Base-by-base conservation (phyloP, 257 asterid genomes). In the Plectranthus barbatus region DNA sequence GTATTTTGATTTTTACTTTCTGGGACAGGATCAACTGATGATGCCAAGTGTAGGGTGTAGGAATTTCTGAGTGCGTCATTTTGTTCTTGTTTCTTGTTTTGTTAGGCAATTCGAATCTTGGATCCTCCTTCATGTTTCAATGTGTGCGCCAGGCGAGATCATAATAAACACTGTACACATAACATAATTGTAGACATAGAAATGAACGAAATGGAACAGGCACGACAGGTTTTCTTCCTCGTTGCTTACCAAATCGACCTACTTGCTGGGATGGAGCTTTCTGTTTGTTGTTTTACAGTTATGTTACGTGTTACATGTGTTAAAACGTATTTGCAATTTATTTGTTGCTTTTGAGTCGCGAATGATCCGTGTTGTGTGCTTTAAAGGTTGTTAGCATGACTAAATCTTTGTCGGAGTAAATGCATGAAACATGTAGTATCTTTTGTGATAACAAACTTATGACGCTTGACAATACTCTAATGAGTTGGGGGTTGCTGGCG, bases 41-140 rank as follows among this genome's bases (percentile, higher is more conserved):
- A 50, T 67, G 72, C 66, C 72, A 67, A 67, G 41, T 56, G 72
- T 46, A 46, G 53, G 66, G 53, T 56, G 65, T 21, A 44, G 7
- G 17, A 40, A 41, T 23, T 66, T 29, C 29, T 31, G 42, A 34
- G 26, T 17, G 14, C 8, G 5, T 56, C 17, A 18, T 47, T 11
- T 26, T 34, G n/a, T 5, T 10, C 48, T 7, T 6, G 5, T 7
- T 3, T 23, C n/a, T 26, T 49, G 18, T 64, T 62, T 26, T 62
- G 59, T 48, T 64, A 48, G 49, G 68, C 51, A 13, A 34, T 34
- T 9, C 15, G 14, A 57, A 57, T 49, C 33, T 49, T 20, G 57
- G 57, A 21, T 51, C 12, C 4, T 59, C 24, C 40, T 13, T 20
- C 39, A 23, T 41, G 40, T 4, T 23, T 59, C 24, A 42, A 21